A percentile compares a stretch with the other conserved stretches of the same genome.
phyloP scores from a whole-genome alignment of 139 green algal species.

The Chlorella ohadii region DNA sequence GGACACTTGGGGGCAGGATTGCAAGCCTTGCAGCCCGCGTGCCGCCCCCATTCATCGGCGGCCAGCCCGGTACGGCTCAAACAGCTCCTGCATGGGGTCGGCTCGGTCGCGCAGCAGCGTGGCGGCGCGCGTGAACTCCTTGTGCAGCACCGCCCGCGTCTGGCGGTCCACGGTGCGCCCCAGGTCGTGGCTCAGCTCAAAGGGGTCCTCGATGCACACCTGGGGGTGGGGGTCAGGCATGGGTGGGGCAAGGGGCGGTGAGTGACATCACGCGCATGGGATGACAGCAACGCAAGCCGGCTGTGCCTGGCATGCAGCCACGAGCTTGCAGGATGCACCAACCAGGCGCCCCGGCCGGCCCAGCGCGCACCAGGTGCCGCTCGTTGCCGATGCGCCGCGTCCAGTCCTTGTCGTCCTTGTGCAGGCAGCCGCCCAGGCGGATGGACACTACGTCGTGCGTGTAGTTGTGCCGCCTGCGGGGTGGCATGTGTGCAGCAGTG shows the following conservation, averaged over 20 bases:
- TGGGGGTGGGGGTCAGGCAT: neutral
- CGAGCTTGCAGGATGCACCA: no score
- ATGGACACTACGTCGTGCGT: constrained; percentile 79
- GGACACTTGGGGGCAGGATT: no score
- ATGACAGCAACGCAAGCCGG: no score
- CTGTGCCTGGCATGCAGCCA: no score
- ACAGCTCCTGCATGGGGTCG: constrained; percentile 40
- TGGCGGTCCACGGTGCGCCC: constrained; percentile 88
- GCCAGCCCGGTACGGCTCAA: constrained; percentile 10
- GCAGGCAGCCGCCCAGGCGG: constrained; percentile 65
- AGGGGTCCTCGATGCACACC: constrained; percentile 91
- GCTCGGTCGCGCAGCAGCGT: constrained; percentile 64
- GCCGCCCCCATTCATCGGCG: neutral
- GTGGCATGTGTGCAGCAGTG: no score
- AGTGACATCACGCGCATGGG: no score
- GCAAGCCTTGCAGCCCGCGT: no score
- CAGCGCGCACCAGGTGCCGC: constrained; percentile 81
- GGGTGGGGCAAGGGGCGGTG: neutral
- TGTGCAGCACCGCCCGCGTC: constrained; percentile 65
- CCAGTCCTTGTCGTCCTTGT: constrained; percentile 92
- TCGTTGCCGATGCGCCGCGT: constrained; percentile 88
- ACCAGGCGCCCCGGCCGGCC: no score
- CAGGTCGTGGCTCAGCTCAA: constrained; percentile 91
- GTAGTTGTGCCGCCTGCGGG: constrained; percentile 82
- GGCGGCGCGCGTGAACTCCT: constrained; percentile 80